Evolutionary conservation across 73 alveolate genomes (phyloP).

Genomic region (Uronychia setigera): DNA sequence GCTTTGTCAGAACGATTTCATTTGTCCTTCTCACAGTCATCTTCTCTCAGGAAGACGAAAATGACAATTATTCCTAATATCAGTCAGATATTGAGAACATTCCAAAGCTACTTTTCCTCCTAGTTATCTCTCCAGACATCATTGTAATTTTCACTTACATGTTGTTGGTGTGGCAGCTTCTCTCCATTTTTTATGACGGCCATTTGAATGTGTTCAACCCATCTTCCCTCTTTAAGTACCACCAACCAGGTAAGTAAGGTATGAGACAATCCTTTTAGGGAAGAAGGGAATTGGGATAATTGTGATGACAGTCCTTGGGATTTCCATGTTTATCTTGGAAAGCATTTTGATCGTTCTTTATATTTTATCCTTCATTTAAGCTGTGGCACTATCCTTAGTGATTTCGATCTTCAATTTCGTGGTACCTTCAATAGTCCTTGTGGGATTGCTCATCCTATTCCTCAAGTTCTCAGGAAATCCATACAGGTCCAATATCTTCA

Average conservation of each 20-base stretch:
- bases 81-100: slow-evolving; percentile 14
- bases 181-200: slow-evolving; percentile 31
- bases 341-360: slow-evolving; percentile 21
- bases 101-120: slow-evolving; percentile 37
- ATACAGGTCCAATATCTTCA: slow-evolving; percentile 17
- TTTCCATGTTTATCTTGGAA: slow-evolving; percentile 3
- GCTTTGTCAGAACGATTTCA: neutral
- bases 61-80: neutral
- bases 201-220: slow-evolving; percentile 29
- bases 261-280: slow-evolving; percentile 3
- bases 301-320: slow-evolving; percentile 11
- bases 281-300: slow-evolving; percentile 24
- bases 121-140: slow-evolving; percentile 36
- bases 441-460: slow-evolving; percentile 3
- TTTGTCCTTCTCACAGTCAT: neutral
- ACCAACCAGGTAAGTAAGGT: neutral
- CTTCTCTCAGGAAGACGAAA: neutral
- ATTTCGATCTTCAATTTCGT: slow-evolving; percentile 28
- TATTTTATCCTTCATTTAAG: slow-evolving; percentile 8
- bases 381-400: slow-evolving; percentile 35
- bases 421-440: slow-evolving; percentile 24
- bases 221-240: neutral
- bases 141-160: slow-evolving; percentile 24
- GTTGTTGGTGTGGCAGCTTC: slow-evolving; percentile 34
- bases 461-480: slow-evolving; percentile 41